These are phyloP conservation scores for Coemansia sp. DNA, from an alignment of 192 early-diverging fungal genomes.

Conservation along the genomic window DNA sequence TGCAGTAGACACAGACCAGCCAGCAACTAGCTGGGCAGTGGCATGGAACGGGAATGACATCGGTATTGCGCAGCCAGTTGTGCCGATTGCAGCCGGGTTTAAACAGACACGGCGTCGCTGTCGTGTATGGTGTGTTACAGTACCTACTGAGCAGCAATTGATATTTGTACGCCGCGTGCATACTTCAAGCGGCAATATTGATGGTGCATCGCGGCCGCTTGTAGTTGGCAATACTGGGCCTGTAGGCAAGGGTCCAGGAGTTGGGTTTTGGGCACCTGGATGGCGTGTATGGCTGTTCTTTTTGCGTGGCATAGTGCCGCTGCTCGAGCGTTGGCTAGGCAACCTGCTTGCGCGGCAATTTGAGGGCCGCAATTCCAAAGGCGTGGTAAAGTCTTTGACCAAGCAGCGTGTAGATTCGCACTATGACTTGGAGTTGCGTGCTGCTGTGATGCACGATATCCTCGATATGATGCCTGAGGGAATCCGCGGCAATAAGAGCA, in stretches of 20 bases:
- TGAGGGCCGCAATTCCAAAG: constrained; percentile 95
- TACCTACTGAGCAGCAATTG: constrained; percentile 33
- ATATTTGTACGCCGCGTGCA: constrained; percentile 36
- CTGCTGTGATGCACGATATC: constrained; percentile 98
- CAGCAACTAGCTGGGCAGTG: no score
- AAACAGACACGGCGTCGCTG: constrained; percentile 11
- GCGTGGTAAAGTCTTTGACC: constrained; percentile 96
- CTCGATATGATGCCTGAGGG: constrained; percentile 99
- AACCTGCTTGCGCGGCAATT: constrained; percentile 98
- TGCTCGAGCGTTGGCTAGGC: constrained; percentile 97
- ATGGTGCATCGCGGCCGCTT: constrained; percentile 44
- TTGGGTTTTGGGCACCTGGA: constrained; percentile 98
- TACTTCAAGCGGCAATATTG: constrained; percentile 4
- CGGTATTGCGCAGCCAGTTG: no score
- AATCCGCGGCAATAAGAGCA: constrained; percentile 93
- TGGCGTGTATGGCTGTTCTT: constrained; percentile 99
- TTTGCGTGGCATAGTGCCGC: constrained; percentile 95
- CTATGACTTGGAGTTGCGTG: constrained; percentile 96
- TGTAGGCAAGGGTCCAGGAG: constrained; percentile 97
- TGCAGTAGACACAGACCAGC: no score
- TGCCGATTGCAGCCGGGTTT: constrained; percentile 8
- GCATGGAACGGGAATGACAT: no score
- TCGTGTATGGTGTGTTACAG: constrained; percentile 41
- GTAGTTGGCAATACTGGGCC: constrained; percentile 63
- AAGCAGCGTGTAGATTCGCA: constrained; percentile 99